Conservation (phyloP, 148 eudicot genomes). For the Rhododendron henanense region DNA sequence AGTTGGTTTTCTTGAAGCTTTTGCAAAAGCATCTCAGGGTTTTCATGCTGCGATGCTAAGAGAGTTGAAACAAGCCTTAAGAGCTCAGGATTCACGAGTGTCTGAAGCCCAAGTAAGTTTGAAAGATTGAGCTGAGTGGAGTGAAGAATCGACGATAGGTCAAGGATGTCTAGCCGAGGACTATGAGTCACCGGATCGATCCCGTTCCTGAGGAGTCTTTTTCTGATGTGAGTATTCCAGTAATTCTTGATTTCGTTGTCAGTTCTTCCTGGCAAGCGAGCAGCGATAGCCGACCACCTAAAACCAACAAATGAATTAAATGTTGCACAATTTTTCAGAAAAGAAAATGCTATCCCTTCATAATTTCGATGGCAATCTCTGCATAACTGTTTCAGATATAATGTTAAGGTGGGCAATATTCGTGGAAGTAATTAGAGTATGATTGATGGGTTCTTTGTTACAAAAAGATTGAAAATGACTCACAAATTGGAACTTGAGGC, state of each 20-base stretch:
- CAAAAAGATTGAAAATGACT: not conserved
- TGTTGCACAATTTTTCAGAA: not conserved
- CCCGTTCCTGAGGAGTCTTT: constrained; percentile 80
- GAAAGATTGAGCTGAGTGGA: constrained; percentile 55
- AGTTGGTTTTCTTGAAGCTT: constrained; percentile 26
- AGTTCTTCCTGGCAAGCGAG: constrained; percentile 88
- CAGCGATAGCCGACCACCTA: constrained; percentile 97
- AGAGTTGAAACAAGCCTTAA: constrained; percentile 59
- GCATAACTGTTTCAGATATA: not conserved
- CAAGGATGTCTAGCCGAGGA: constrained; percentile 83
- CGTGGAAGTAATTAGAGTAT: not conserved
- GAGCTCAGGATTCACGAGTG: constrained; percentile 52
- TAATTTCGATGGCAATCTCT: not conserved
- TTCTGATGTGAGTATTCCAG: constrained; percentile 95
- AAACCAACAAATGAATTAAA: not conserved
- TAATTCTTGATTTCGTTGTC: constrained; percentile 95
- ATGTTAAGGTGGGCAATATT: not conserved
- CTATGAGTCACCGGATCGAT: constrained; percentile 92
- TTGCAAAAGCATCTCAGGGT: constrained; percentile 12
- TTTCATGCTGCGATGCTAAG: constrained; percentile 29
- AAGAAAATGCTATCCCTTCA: not conserved
- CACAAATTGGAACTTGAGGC: not conserved
- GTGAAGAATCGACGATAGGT: constrained; percentile 55
- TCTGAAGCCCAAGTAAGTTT: constrained; percentile 23
- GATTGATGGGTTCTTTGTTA: not conserved